Evolutionary conservation across 805 yeast genomes (phyloP), one percentile per base, ranked within the genome.

Genomic region (Barnettozyma californica): DNA sequence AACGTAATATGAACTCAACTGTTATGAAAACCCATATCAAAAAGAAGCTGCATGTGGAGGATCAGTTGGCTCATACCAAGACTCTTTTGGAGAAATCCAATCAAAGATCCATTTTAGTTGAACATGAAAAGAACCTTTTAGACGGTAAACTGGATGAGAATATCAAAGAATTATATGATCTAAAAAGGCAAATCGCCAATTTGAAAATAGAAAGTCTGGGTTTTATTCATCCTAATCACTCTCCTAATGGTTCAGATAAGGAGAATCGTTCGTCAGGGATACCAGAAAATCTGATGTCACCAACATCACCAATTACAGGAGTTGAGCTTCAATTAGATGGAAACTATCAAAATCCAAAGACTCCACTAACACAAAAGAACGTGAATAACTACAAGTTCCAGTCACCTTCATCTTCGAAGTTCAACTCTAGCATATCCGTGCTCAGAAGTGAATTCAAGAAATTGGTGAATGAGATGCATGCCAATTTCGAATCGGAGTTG

Each of bases 371-470:
- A 11, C 57, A 54, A 11, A 59, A 53, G n/a, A 46, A 41, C 27
- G 7, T 45, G 16, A 47, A 41, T 27, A 53, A 47, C 21, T 51
- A 56, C 19, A 51, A 58, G 29, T 46, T 47, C 36, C 46, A 53
- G 34, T 45, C 38, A 18, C 23, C 38, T 18, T 48, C 62, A 3
- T 54, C 64, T 6, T 58, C 65, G 11, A 59, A 56, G 39, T 58
- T 67, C 50, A 67, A 66, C 42, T 68, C 75, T 0, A 55, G 61
- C 53, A 77, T 77, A 35, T 76, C 82, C 0, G 80, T 84, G 3
- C 67, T 85, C 64, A 70, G 87, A 48, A 73, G 77, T 52, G 90
- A 85, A 63, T 85, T 84, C 67, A 84, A 78, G 63, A 82, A 79
- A 56, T 67, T 84, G 44, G 80, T 84, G 5, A 67, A 73, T 20